phyloP scores from a whole-genome alignment of 768 basidiomycete genomes.

The Lactifluus echinatus region DNA sequence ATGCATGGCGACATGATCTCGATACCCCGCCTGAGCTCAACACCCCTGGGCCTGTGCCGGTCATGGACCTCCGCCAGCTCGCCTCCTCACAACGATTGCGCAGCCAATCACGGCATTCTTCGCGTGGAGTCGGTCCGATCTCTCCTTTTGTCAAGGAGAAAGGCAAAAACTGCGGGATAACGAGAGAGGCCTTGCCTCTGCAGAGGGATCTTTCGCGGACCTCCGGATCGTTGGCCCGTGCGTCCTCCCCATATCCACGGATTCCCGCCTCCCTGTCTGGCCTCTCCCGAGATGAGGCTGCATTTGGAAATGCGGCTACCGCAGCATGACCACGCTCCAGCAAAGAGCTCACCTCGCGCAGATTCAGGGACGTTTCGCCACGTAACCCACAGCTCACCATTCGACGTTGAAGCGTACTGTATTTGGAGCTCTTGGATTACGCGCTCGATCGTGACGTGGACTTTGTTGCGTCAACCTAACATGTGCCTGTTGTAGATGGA shows the following conservation, averaged over 20 bases:
- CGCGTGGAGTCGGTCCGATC: slow-evolving; percentile 21
- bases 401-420: slow-evolving; percentile 49
- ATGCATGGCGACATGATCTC: slow-evolving; percentile 22
- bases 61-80: slow-evolving; percentile 34
- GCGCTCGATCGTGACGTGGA: slow-evolving; percentile 52
- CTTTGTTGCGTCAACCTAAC: slow-evolving; percentile 44
- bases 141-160: neutral
- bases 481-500: slow-evolving; percentile 31
- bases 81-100: slow-evolving; percentile 35
- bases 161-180: slow-evolving; percentile 4
- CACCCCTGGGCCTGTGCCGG: slow-evolving; percentile 29
- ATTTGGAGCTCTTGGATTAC: slow-evolving; percentile 44
- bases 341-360: neutral
- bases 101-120: slow-evolving; percentile 26
- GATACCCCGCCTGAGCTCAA: slow-evolving; percentile 21
- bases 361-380: slow-evolving; percentile 20
- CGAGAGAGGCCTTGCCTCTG: slow-evolving; percentile 25
- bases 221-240: slow-evolving; percentile 21
- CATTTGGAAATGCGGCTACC: slow-evolving; percentile 31
- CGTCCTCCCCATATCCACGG: slow-evolving; percentile 23
- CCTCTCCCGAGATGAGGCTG: slow-evolving; percentile 30
- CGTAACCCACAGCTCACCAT: slow-evolving; percentile 50
- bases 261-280: slow-evolving; percentile 24
- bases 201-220: slow-evolving; percentile 32
- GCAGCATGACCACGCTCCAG: slow-evolving; percentile 30